Base-by-base conservation (phyloP, 2,329 filamentous ascomycete genomes). In the Gnomoniopsis sp. region DNA sequence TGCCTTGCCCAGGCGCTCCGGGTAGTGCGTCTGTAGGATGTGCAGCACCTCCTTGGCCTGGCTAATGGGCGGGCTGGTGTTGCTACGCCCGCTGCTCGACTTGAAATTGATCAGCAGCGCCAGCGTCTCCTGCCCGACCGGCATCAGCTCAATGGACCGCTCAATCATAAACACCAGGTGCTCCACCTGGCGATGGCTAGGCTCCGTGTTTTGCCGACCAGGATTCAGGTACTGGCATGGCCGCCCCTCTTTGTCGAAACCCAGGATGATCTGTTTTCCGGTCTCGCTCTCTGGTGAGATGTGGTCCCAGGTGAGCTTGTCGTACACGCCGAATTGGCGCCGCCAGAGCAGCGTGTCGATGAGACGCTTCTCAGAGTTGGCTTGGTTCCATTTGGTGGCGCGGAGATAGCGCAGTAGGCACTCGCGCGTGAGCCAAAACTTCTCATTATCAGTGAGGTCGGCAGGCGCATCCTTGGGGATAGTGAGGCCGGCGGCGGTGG, bases 111-210 rank as follows among this genome's bases (percentile, higher is more conserved):
- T 93, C 65, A 98, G 79, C 57, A 99, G 80, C 47, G 90, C 89
- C 59, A 96, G 75, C 50, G 86, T 95, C 77, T 98, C 95, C 71
- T 96, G 91, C 15, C 89, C 89, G 0, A 93, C 82, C 0, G 89
- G 88, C 85, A 96, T 92, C 62, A 98, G 76, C 67, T 97, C 93
- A 64, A 96, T 85, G 36, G 90, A 87, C 41, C 91, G 84, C 78
- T 99, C 95, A 46, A 98, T 77, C 93, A 98, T 97, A 77, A 89
- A 99, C 54, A 97, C 92, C 61, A 99, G 78, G 72, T 98, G 93
- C 74, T 99, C 88, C 57, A 96, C 87, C 76, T 98, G 95, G 66
- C 91, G 84, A 41, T 92, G 90, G 62, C 87, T 89, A 58, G 87
- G 83, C 66, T 96, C 88, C 1, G 95, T 98, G 79, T 99, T 99